Conservation (phyloP, 257 asterid species). For the Solanum chilense region DNA sequence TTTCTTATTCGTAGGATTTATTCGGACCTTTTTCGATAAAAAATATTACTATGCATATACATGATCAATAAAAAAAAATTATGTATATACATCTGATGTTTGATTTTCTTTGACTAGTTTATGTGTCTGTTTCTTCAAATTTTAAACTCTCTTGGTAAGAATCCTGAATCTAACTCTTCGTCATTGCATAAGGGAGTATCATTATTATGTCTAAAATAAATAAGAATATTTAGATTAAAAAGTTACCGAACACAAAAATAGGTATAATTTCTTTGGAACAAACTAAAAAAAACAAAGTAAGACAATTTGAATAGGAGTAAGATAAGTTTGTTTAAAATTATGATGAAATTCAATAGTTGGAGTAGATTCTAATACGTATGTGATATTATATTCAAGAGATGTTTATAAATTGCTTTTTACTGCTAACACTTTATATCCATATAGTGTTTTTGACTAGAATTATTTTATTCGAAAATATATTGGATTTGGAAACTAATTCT, state of each 20-base stretch:
- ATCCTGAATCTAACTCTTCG: background rate
- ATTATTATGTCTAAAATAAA: background rate
- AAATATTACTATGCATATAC: rapidly evolving
- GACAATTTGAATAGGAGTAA: background rate
- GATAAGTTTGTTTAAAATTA: background rate
- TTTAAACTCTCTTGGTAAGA: too few relatives aligned
- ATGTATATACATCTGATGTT: too few relatives aligned
- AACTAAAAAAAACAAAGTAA: background rate
- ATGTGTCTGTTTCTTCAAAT: too few relatives aligned
- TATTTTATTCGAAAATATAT: background rate
- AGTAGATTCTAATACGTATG: background rate
- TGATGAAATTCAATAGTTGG: background rate
- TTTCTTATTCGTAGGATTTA: background rate
- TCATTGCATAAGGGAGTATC: background rate
- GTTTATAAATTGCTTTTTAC: background rate
- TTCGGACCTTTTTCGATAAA: rapidly evolving
- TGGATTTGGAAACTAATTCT: background rate
- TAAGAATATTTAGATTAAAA: background rate
- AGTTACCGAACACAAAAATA: background rate
- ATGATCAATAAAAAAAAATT: too few relatives aligned
- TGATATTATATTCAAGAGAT: background rate
- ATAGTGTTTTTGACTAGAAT: background rate
- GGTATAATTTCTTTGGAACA: background rate
- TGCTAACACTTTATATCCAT: background rate
- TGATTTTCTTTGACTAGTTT: background rate